Base-by-base conservation (phyloP, 164 flowering plant genomes). In the Piper betle region DNA sequence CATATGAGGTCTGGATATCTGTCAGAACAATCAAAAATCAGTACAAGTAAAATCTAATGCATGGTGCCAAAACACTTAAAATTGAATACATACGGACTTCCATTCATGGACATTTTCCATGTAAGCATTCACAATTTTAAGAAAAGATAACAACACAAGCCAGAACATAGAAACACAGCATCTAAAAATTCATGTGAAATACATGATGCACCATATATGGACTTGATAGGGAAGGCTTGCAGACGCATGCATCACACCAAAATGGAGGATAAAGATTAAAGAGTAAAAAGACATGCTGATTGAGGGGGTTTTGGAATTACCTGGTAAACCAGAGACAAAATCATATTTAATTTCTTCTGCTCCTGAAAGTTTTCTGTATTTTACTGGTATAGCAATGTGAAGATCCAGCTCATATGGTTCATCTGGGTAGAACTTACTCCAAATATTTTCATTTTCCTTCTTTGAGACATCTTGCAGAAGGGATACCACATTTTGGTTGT, bases 1-100 rank as follows among this genome's bases (percentile, higher is more conserved):
- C 86, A 86, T 75, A 70, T 76, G 79, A 62, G 83, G 80, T 63
- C 87, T 78, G 41, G 89, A 81, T 4, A 93, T 93, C 97, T 93
- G 78, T 58, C 39, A 19, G 54, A 43, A n/a, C n/a, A 43, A 43
- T 6, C 10, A 7, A 43, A 43, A 43, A 43, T 43, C 12, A 43
- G 12, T 15, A 43, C 12, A 43, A 43, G 50, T 8, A 6, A 43
- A 43, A 8, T 2, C 12, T 8, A 43, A 43, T 43, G 8, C 12
- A 43, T 2, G 12, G 2, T 15, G 2, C 12, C 2, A 43, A 3
- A 7, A 15, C 50, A 10, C 1, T 2, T 2, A 15, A 43, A 43
- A 8, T 6, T 43, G 50, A 10, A 43, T 8, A 43, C n/a, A n/a
- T 43, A 43, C 50, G 12, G 12, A 43, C 50, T 43, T 43, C 8